These are phyloP conservation scores for Diaporthe sp. DNA, from an alignment of 2,329 filamentous ascomycete genomes.

Conservation along the genomic window DNA sequence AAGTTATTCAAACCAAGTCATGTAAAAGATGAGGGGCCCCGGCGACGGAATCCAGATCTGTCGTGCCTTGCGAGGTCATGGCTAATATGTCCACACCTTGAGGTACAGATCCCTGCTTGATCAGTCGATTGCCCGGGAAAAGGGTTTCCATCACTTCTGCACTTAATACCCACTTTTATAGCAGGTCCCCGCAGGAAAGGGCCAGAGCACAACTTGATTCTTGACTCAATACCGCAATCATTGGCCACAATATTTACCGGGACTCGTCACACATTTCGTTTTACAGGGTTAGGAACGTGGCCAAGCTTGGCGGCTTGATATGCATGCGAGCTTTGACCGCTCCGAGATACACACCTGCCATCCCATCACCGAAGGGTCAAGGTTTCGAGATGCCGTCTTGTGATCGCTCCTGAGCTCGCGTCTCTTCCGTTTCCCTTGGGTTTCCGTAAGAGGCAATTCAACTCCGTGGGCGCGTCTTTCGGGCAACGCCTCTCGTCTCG, in stretches of 20 bases:
- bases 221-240: not conserved
- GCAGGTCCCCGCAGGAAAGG: not conserved
- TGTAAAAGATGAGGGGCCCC: not conserved
- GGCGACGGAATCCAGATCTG: constrained; percentile 15
- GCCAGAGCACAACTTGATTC: constrained; percentile 7
- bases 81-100: not conserved
- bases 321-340: constrained; percentile 6
- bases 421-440: not conserved
- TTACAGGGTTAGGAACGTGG: constrained; percentile 16
- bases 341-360: constrained; percentile 12
- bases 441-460: not conserved
- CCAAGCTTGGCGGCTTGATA: not conserved
- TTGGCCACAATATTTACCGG: constrained; percentile 15
- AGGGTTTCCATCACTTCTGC: not conserved
- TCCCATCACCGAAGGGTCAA: constrained; percentile 6
- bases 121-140: not conserved
- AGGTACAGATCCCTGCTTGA: constrained; percentile 5
- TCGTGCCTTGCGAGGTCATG: constrained; percentile 19
- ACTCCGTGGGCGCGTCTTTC: not conserved
- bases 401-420: not conserved
- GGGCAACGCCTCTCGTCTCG: constrained; percentile 2
- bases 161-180: not conserved
- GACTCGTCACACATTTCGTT: constrained; percentile 16
- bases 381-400: constrained; percentile 2
- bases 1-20: not conserved